phyloP scores from a whole-genome alignment of 305 asterid species.

The Fraxinus baroniana region DNA sequence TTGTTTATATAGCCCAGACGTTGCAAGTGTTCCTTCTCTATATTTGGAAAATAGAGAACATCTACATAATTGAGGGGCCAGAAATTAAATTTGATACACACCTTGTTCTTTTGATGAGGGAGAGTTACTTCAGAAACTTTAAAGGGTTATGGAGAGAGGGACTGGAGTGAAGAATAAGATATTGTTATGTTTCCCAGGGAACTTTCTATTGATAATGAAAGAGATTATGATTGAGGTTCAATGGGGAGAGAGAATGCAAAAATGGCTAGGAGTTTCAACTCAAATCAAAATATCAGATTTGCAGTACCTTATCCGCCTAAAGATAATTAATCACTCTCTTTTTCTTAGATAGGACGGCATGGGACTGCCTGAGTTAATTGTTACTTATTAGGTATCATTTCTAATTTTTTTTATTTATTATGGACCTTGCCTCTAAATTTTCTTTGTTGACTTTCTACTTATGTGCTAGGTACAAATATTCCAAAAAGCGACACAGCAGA shows the following conservation, averaged over 20 bases:
- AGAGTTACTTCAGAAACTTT: neutral
- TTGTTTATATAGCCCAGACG: neutral
- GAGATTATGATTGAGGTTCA: neutral
- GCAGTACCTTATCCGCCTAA: neutral
- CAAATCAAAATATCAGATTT: neutral
- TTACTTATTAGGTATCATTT: slow-evolving; percentile 3
- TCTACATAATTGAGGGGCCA: neutral
- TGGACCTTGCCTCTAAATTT: slow-evolving; percentile 3
- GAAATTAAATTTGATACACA: neutral
- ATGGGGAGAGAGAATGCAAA: neutral
- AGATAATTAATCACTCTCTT: neutral
- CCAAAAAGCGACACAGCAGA: slow-evolving; percentile 75
- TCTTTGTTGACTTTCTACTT: slow-evolving; percentile 16
- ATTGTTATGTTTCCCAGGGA: neutral
- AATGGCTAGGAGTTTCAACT: neutral
- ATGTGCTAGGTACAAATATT: slow-evolving; percentile 67
- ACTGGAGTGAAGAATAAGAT: neutral
- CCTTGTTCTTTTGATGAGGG: neutral
- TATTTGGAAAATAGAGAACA: neutral
- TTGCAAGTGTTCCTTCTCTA: neutral
- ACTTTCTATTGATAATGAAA: neutral
- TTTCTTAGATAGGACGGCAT: neutral
- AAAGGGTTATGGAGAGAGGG: neutral
- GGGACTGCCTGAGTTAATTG: slow-evolving; percentile 8
- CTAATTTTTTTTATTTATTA: slow-evolving; percentile 1